These are phyloP conservation scores for Collybia sp. DNA, from an alignment of 768 basidiomycete genomes.

Conservation along the genomic window DNA sequence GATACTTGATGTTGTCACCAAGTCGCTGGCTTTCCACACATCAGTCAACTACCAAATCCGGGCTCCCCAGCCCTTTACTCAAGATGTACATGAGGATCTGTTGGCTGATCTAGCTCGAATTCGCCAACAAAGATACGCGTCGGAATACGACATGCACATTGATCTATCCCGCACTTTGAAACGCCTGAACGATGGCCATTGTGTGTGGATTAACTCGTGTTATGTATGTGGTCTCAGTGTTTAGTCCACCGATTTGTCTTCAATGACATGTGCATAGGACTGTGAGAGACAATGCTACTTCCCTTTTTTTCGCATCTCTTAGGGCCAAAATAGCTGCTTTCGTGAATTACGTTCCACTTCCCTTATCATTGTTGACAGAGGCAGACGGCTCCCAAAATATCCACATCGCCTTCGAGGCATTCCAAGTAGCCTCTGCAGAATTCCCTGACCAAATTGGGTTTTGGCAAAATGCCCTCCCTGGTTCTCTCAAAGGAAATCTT, in stretches of 20 bases:
- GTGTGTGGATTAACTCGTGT: conserved; percentile 49
- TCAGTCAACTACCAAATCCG: conserved; percentile 56
- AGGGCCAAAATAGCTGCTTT: conserved; percentile 27
- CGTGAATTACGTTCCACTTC: conserved; percentile 43
- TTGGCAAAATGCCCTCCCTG: conserved; percentile 51
- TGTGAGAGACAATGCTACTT: conserved; percentile 8
- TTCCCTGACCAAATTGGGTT: conserved; percentile 46
- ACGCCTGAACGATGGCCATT: conserved; percentile 55
- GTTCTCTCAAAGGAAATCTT: conserved; percentile 39
- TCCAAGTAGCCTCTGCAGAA: conserved; percentile 42
- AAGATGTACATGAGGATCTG: conserved; percentile 55
- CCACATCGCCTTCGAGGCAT: conserved; percentile 51
- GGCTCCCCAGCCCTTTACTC: conserved; percentile 47
- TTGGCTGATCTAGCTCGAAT: conserved; percentile 45
- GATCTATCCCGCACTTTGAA: conserved; percentile 51
- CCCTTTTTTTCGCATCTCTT: background rate
- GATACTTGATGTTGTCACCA: conserved; percentile 55
- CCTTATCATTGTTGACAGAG: conserved; percentile 43
- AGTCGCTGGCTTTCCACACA: conserved; percentile 56
- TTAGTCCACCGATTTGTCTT: too few relatives aligned
- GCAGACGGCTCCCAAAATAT: conserved; percentile 39
- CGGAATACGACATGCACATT: conserved; percentile 52
- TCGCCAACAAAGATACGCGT: conserved; percentile 33
- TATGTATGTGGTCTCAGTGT: conserved; percentile 40
- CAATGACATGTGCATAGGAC: conserved; percentile 11